Percentiles rank a stretch among this genome's conserved stretches.
Conservation (phyloP, 345 rosid species). For the Triadica sebifera region DNA sequence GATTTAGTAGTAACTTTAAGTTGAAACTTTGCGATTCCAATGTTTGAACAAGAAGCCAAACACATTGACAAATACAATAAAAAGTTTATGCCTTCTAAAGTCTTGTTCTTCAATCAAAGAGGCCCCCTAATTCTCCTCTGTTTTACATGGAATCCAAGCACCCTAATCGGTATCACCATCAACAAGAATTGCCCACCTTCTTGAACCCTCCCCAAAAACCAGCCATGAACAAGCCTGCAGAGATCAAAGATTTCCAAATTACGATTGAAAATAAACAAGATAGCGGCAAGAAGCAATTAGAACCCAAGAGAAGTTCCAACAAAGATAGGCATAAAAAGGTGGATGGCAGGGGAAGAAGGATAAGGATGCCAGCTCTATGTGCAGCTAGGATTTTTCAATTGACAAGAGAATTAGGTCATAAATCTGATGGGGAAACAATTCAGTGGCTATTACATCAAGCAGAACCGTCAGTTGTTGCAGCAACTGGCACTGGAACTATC, state of each 20-base stretch:
- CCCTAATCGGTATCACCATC: too few relatives aligned
- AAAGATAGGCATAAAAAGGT: constrained; percentile 95
- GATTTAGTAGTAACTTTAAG: constrained; percentile 36
- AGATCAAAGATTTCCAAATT: constrained; percentile 72
- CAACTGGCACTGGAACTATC: constrained; percentile 85
- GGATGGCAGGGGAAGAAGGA: constrained; percentile 91
- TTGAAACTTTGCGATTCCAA: constrained; percentile 41
- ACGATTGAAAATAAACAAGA: constrained; percentile 57
- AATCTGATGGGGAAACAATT: constrained; percentile 96
- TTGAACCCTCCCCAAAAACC: constrained; percentile 42
- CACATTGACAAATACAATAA: constrained; percentile 19
- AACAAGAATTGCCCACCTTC: constrained; percentile 42
- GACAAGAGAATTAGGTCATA: constrained; percentile 92
- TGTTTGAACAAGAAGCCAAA: constrained; percentile 34
- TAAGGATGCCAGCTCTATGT: constrained; percentile 95
- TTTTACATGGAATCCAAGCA: constrained; percentile 22
- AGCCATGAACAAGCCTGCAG: constrained; percentile 35
- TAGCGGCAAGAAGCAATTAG: constrained; percentile 44
- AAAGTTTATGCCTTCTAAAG: constrained; percentile 26
- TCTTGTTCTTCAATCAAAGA: too few relatives aligned
- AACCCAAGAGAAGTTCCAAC: constrained; percentile 81
- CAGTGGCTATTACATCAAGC: constrained; percentile 95
- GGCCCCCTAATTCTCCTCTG: constrained; percentile 1
- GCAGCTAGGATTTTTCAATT: constrained; percentile 94
- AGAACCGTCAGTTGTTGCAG: constrained; percentile 84